These are phyloP conservation scores for Amanita pseudoporphyria DNA, from an alignment of 768 basidiomycete species.

Conservation along the genomic window DNA sequence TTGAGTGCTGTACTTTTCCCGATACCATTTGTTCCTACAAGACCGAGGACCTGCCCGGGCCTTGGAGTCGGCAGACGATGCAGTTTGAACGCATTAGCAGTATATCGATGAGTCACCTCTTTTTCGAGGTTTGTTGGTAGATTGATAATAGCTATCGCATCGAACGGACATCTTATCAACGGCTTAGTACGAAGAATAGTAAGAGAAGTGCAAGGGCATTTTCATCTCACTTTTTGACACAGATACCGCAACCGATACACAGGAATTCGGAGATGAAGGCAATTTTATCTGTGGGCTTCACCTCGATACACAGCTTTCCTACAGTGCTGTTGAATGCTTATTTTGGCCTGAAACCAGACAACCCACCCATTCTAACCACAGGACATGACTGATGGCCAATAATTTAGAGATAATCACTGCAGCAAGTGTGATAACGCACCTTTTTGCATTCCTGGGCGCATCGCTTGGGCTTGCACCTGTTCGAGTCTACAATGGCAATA, in stretches of 20 bases:
- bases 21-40: constrained; percentile 99
- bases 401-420: constrained; percentile 3
- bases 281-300: constrained; percentile 93
- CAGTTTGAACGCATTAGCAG: constrained; percentile 97
- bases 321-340: constrained; percentile 7
- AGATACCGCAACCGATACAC: constrained; percentile 99
- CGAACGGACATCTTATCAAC: constrained; percentile 82
- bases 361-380: constrained; percentile 89
- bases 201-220: neutral
- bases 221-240: constrained; percentile 85
- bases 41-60: constrained; percentile 96
- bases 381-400: constrained; percentile 62
- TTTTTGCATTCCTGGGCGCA: constrained; percentile 99
- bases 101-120: constrained; percentile 95
- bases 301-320: constrained; percentile 99
- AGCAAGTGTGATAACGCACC: constrained; percentile 27
- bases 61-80: constrained; percentile 96
- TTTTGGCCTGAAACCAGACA: constrained; percentile 11
- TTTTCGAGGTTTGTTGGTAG: constrained; percentile 94
- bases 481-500: constrained; percentile 89
- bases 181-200: neutral
- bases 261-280: constrained; percentile 98
- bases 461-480: constrained; percentile 94
- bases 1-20: constrained; percentile 98
- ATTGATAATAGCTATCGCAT: constrained; percentile 98